Evolutionary conservation across 1,284 basidiomycete genomes (phyloP).

Genomic region (Cerrena zonata): DNA sequence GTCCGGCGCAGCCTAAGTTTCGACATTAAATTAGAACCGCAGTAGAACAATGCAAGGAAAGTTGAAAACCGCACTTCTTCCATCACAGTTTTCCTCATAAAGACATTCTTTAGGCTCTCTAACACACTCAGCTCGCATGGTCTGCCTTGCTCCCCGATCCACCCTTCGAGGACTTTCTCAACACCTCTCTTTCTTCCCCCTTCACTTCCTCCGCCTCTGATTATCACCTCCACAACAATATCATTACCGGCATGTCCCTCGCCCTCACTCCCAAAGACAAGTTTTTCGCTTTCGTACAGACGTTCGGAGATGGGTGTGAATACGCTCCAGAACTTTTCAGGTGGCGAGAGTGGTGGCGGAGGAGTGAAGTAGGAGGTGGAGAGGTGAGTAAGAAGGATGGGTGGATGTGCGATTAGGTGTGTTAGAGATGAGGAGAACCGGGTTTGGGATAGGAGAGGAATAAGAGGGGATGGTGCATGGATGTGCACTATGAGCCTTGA

Average conservation of each 20-base stretch:
- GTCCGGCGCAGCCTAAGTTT: conserved; percentile 37
- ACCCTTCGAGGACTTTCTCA: conserved; percentile 62
- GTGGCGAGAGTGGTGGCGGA: conserved; percentile 56
- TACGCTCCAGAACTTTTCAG: conserved; percentile 69
- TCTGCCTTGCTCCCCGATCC: conserved; percentile 33
- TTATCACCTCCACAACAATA: conserved; percentile 58
- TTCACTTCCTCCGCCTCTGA: conserved; percentile 33
- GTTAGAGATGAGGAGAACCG: conserved; percentile 62
- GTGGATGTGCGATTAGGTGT: conserved; percentile 62
- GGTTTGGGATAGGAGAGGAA: conserved; percentile 53
- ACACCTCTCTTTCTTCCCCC: conserved; percentile 43
- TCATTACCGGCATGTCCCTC: conserved; percentile 46
- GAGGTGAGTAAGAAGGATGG: conserved; percentile 57
- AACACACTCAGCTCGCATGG: conserved; percentile 46
- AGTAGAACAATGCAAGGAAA: neutral
- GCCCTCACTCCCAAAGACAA: conserved; percentile 54
- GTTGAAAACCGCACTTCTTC: conserved; percentile 36
- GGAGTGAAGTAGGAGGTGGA: conserved; percentile 58
- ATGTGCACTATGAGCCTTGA: conserved; percentile 67
- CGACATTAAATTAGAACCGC: neutral
- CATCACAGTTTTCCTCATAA: conserved; percentile 31
- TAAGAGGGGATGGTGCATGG: conserved; percentile 45
- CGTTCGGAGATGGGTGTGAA: conserved; percentile 66
- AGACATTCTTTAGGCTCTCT: conserved; percentile 43
- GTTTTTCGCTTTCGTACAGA: conserved; percentile 48